phyloP scores from a whole-genome alignment of 2,329 filamentous ascomycete species.

The Trichoderma aggressivum region DNA sequence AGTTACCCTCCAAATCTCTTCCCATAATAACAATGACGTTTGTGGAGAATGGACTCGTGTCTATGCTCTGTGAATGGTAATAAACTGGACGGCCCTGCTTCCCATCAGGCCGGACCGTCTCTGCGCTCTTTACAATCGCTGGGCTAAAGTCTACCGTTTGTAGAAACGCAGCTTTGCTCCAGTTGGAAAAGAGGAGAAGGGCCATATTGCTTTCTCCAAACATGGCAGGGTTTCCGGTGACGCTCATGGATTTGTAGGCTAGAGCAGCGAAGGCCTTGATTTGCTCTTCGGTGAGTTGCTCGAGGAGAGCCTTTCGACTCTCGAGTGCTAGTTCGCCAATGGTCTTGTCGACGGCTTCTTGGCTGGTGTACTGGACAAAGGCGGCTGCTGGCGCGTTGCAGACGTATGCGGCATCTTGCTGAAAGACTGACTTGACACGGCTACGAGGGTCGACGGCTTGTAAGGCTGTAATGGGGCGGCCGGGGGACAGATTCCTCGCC shows the following conservation, averaged over 20 bases:
- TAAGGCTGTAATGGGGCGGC: background rate
- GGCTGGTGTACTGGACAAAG: background rate
- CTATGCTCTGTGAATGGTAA: background rate
- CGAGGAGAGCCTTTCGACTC: background rate
- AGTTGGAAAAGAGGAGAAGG: background rate
- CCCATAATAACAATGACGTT: background rate
- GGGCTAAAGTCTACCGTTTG: conserved; percentile 8
- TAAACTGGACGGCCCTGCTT: background rate
- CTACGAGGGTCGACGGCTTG: conserved; percentile 3
- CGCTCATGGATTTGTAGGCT: background rate
- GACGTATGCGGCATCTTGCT: background rate
- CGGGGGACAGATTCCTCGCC: background rate
- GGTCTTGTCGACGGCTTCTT: background rate
- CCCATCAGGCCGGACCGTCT: background rate
- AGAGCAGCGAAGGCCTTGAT: background rate
- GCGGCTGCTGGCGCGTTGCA: background rate
- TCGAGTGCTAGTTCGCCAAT: background rate
- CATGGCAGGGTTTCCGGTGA: background rate
- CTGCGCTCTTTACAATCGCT: background rate
- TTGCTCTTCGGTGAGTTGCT: conserved; percentile 2
- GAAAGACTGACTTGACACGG: background rate
- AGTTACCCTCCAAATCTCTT: background rate
- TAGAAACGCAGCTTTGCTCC: conserved; percentile 8
- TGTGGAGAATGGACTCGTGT: background rate
- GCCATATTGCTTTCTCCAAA: background rate